Conservation (phyloP, 345 rosid species). For the Pseudoturritis turrita region DNA sequence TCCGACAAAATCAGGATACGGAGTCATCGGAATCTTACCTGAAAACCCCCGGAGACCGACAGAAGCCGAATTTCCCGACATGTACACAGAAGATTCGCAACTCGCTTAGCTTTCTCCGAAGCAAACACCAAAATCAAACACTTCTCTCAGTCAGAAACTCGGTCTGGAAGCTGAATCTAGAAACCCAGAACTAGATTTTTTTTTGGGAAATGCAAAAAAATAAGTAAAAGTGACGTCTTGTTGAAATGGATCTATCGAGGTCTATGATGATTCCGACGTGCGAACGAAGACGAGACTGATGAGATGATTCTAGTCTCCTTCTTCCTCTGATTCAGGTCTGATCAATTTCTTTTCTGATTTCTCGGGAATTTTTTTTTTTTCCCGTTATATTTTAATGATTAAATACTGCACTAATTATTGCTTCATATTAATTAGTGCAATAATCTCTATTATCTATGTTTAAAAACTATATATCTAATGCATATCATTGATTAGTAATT, state of each 20-base stretch:
- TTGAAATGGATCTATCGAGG: slow-evolving; percentile 39
- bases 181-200: background rate
- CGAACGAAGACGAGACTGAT: slow-evolving; percentile 32
- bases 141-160: background rate
- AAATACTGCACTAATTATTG: too few species aligned
- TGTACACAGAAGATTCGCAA: slow-evolving; percentile 9
- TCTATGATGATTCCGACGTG: slow-evolving; percentile 37
- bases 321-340: slow-evolving; percentile 1
- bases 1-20: background rate
- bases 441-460: background rate
- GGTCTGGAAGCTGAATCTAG: slow-evolving; percentile 6
- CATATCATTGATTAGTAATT: background rate
- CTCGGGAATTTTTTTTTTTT: background rate
- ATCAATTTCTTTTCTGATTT: background rate
- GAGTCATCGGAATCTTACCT: slow-evolving; percentile 35
- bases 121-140: background rate
- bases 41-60: slow-evolving; percentile 38
- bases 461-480: background rate
- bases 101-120: background rate
- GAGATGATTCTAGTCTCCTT: background rate
- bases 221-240: slow-evolving; percentile 30
- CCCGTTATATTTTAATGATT: slow-evolving; percentile 3
- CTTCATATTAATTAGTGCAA: background rate
- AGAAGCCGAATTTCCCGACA: slow-evolving; percentile 41
- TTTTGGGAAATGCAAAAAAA: background rate